A percentile compares a stretch with the other conserved stretches of the same genome.
Evolutionary conservation across 768 basidiomycete species (phyloP).

Genomic region (Rhodosporidiobolus odoratus): DNA sequence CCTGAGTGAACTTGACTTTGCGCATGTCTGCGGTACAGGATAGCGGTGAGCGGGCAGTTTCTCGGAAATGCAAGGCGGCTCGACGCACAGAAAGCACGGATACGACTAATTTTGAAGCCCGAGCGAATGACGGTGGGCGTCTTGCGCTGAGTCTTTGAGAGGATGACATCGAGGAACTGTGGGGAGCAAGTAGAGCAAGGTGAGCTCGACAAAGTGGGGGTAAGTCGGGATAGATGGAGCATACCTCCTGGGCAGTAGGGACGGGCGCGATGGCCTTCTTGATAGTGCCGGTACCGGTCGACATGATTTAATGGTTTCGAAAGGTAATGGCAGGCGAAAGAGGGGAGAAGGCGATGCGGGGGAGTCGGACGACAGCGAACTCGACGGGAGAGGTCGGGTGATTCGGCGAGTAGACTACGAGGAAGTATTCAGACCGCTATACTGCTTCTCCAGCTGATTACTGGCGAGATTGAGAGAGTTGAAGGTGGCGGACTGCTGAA

Average conservation of each 20-base stretch:
- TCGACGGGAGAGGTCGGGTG: background rate
- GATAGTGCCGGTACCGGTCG: slow-evolving; percentile 28
- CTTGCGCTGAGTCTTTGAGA: slow-evolving; percentile 92
- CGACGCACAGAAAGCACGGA: slow-evolving; percentile 56
- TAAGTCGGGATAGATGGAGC: background rate
- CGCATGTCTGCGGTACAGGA: slow-evolving; percentile 62
- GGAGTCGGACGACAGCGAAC: background rate
- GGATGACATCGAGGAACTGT: slow-evolving; percentile 62
- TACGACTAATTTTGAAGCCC: slow-evolving; percentile 99
- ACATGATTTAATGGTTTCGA: background rate
- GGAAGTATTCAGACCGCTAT: too few relatives aligned
- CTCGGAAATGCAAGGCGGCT: rapidly evolving
- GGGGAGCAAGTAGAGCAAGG: background rate
- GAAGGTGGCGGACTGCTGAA: background rate
- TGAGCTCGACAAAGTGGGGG: slow-evolving; percentile 6
- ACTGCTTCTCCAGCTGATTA: too few relatives aligned
- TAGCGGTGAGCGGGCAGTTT: slow-evolving; percentile 45
- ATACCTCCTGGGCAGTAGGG: slow-evolving; percentile 85
- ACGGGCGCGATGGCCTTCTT: slow-evolving; percentile 94
- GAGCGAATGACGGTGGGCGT: slow-evolving; percentile 98
- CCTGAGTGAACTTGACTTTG: slow-evolving; percentile 98
- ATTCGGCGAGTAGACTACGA: too few relatives aligned
- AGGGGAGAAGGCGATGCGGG: background rate
- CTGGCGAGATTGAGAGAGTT: too few relatives aligned
- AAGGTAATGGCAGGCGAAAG: background rate